Evolutionary conservation across 2,329 filamentous ascomycete species (phyloP).

Genomic region (Fusarium phyllophilum): DNA sequence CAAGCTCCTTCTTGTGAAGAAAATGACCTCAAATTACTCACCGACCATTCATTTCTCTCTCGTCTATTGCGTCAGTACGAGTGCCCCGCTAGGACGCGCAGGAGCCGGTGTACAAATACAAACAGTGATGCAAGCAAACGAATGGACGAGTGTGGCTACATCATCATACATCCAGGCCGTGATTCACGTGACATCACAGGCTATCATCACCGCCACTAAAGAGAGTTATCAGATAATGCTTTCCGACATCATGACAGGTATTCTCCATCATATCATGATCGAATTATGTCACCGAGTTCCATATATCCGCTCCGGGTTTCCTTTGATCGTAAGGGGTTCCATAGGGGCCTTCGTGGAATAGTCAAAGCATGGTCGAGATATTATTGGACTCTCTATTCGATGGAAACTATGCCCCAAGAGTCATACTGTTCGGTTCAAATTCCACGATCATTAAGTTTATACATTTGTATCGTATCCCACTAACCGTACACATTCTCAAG

Average conservation of each 20-base stretch:
- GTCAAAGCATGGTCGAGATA: neutral
- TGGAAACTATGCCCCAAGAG: neutral
- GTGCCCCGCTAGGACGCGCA: conserved; percentile 25
- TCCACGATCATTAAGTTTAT: conserved; percentile 28
- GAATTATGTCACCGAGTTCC: neutral
- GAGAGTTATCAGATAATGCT: neutral
- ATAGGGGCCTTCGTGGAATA: neutral
- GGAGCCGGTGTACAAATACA: conserved; percentile 23
- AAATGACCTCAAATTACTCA: conserved; percentile 12
- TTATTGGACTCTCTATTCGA: neutral
- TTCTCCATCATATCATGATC: neutral
- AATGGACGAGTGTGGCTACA: conserved; percentile 31
- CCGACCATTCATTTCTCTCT: conserved; percentile 18
- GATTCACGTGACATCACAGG: conserved; percentile 30
- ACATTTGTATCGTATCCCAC: conserved; percentile 40
- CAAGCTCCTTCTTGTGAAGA: neutral
- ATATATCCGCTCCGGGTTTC: neutral
- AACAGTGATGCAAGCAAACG: conserved; percentile 22
- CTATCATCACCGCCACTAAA: conserved; percentile 5
- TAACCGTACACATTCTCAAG: conserved; percentile 5
- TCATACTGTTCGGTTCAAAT: neutral
- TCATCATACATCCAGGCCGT: conserved; percentile 25
- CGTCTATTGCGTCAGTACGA: conserved; percentile 27
- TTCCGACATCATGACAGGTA: conserved; percentile 7
- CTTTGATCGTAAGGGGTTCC: neutral